A percentile compares a stretch with the other conserved stretches of the same genome.
These are phyloP conservation scores for Apiosordaria backusii DNA, from an alignment of 495 filamentous ascomycete species.

Conservation along the genomic window DNA sequence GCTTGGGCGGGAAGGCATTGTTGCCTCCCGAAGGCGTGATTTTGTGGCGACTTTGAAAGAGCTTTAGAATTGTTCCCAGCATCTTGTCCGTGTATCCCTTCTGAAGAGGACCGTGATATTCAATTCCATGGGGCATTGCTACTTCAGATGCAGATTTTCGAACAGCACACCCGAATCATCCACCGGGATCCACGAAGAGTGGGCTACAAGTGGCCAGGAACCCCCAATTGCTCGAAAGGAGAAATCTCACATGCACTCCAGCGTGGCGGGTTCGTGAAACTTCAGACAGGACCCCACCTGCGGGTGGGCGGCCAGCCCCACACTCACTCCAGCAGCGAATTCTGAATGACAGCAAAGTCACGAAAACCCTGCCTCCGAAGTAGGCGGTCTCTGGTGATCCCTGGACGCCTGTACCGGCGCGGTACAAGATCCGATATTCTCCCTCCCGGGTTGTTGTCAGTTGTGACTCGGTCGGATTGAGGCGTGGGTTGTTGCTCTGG, in stretches of 20 bases:
- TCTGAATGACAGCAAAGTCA: conserved; percentile 3
- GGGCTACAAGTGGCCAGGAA: neutral
- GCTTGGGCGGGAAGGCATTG: neutral
- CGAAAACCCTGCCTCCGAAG: conserved; percentile 31
- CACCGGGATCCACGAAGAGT: neutral
- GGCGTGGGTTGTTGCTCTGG: neutral
- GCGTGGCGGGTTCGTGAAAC: conserved; percentile 17
- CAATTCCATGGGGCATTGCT: neutral
- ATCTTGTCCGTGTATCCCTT: neutral
- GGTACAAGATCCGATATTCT: neutral
- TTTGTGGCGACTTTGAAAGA: conserved; percentile 3
- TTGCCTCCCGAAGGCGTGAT: conserved; percentile 11
- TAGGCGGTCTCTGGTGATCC: conserved; percentile 17
- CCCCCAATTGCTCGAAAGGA: neutral
- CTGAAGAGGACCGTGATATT: neutral
- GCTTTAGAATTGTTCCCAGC: neutral
- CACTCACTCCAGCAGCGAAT: neutral
- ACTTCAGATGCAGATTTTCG: neutral
- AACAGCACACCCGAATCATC: neutral
- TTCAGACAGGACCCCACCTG: neutral
- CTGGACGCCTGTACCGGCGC: neutral
- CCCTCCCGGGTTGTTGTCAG: neutral
- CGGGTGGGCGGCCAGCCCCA: neutral
- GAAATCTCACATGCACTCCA: conserved; percentile 16
- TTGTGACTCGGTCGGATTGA: neutral